Conservation (phyloP, 1,139 yeast species). For the Candida anutae region DNA sequence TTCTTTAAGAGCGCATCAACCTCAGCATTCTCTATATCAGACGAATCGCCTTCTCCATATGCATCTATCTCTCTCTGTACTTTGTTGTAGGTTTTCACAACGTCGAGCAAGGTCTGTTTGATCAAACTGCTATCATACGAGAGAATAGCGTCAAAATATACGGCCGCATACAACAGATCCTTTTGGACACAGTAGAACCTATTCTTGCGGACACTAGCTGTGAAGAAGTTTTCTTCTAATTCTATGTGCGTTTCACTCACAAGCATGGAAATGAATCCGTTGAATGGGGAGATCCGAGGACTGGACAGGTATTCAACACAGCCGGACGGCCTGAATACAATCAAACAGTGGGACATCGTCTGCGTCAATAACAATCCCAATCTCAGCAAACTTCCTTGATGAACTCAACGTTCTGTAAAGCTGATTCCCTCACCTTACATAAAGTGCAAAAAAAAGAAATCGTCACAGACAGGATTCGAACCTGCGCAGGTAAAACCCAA, state of each 20-base stretch:
- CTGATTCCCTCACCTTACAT: too few species aligned
- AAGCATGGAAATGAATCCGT: constrained; percentile 29
- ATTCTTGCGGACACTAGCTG: constrained; percentile 25
- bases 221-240: constrained; percentile 28
- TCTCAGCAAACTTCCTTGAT: too few species aligned
- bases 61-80: constrained; percentile 4
- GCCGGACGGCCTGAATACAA: constrained; percentile 33
- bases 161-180: constrained; percentile 26
- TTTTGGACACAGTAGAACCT: constrained; percentile 28
- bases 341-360: constrained; percentile 22
- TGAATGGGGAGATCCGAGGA: constrained; percentile 32
- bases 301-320: constrained; percentile 30
- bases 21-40: too few species aligned
- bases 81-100: constrained; percentile 27
- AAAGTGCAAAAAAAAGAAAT: constrained; percentile 24
- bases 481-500: constrained; percentile 84
- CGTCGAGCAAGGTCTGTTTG: constrained; percentile 24
- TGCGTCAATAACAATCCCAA: too few species aligned
- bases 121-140: constrained; percentile 36
- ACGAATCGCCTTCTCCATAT: too few species aligned
- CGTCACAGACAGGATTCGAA: constrained; percentile 87
- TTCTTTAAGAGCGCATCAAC: constrained; percentile 12
- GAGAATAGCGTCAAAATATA: constrained; percentile 35
- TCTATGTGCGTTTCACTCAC: constrained; percentile 30
- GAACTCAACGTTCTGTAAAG: too few species aligned